Base-by-base conservation (phyloP, 306 rosid species). In the Dryas octopetala region DNA sequence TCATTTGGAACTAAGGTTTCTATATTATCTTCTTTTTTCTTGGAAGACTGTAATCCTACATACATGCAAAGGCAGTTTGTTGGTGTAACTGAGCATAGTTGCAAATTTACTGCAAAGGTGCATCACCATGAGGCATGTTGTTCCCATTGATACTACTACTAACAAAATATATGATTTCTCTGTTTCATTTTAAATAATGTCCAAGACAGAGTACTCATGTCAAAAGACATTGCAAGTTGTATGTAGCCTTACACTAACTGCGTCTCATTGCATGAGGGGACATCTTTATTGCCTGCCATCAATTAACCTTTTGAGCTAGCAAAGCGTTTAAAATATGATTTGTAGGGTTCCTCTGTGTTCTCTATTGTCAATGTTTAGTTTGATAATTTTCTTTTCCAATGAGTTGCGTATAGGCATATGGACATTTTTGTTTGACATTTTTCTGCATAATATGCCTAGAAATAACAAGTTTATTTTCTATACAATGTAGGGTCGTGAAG, bases 231-330 rank as follows among this genome's bases (percentile, higher is more conserved):
- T 52, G 46, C 51, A 23, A 43, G 28, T 6, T 54, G 4, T 74
- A 38, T 19, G 57, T 43, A 26, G 54, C 10, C 71, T 62, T 7
- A 40, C 62, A 51, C 48, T 64, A 54, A 53, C 43, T 43, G 51
- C 71, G 58, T 32, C 78, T 81, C 81, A 16, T 69, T 32, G 43
- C 71, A 6, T 16, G 79, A 83, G 73, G 69, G 66, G 81, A 26
- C 81, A 49, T 55, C 45, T 52, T 17, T 64, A 40, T 28, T 60
- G 16, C n/a, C 14, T 44, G 60, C n/a, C 48, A 11, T 58, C 41
- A 7, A 23, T 51, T 43, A 47, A 46, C 63, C 69, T 45, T 66
- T 83, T 19, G 17, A 75, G 28, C 66, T 23, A 59, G 44, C 16
- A 9, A 58, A 78, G 46, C 9, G 43, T 55, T 40, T 41, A 12